These are phyloP conservation scores for Coelastrella sp. DNA, from an alignment of 139 green algal genomes.

Conservation along the genomic window DNA sequence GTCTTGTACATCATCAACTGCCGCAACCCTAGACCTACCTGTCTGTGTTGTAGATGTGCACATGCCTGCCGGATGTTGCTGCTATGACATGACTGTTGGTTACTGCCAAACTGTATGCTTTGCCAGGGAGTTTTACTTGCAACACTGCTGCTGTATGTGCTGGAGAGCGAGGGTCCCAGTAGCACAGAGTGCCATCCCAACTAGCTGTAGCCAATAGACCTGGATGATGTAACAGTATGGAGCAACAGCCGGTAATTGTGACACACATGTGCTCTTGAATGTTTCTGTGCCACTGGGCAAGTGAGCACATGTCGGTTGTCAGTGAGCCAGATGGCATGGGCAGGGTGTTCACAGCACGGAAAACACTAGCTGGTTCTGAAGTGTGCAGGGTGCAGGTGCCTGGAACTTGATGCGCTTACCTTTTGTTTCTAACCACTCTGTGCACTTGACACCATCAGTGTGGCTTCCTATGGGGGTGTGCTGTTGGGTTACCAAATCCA, in stretches of 20 bases:
- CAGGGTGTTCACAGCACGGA: too few relatives aligned
- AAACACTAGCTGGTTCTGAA: too few relatives aligned
- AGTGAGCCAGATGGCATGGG: too few relatives aligned
- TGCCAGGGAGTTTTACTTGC: slow-evolving; percentile 72
- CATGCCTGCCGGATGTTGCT: slow-evolving; percentile 77
- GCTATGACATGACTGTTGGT: slow-evolving; percentile 75
- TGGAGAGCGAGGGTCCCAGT: slow-evolving; percentile 81
- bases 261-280: too few relatives aligned
- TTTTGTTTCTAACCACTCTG: slow-evolving; percentile 35
- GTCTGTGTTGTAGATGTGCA: slow-evolving; percentile 85
- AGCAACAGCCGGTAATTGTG: background rate
- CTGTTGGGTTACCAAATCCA: background rate
- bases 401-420: too few relatives aligned
- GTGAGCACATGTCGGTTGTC: too few relatives aligned
- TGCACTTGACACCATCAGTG: slow-evolving; percentile 38
- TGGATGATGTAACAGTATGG: slow-evolving; percentile 40
- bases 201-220: slow-evolving; percentile 75
- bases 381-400: too few relatives aligned
- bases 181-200: slow-evolving; percentile 80
- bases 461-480: slow-evolving; percentile 3
- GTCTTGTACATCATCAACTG: too few relatives aligned
- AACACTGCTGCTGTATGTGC: slow-evolving; percentile 45
- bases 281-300: too few relatives aligned
- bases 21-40: too few relatives aligned
- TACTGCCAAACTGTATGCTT: slow-evolving; percentile 79